Base-by-base conservation (phyloP, 495 filamentous ascomycete genomes). In the Chaetomium fimeti region DNA sequence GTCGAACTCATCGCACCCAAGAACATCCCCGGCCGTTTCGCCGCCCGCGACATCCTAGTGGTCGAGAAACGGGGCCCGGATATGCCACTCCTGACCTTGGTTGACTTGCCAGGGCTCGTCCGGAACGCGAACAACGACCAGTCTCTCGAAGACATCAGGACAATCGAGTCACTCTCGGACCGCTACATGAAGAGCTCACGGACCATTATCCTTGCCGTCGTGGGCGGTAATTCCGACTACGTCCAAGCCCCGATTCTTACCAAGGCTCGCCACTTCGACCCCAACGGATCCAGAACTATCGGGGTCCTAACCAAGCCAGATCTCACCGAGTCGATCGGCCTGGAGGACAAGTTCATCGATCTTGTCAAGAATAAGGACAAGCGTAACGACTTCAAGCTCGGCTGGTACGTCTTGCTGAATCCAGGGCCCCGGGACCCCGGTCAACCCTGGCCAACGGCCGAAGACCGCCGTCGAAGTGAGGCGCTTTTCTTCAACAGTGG, bases 391-490 rank as follows among this genome's bases (percentile, higher is more conserved):
- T 80, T 90, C 60, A 72, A 79, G 48, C 79, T 89, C 0, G 87
- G 87, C 18, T 90, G 86, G 86, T 87, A 88, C 68, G 81, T 86
- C 9, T 68, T 91, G 59, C 59, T 82, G 76, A 66, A 89, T 83
- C 73, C 80, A 71, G 49, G 77, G 47, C 63, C 84, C 72, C 71
- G 76, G 72, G 57, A 77, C 72, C 57, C 68, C 49, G 53, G 70
- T 65, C 25, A 70, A 69, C 56, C 69, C 1, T 77, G 75, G 75
- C 73, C 73, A 0, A 66, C 62, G 6, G 59, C 67, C 1, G 68
- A 74, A 15, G 69, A 78, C 18, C 69, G 77, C 12, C 70, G 64
- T 0, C 68, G 57, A 2, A 38, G 40, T 15, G 77, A 79, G 59
- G 54, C 60, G 4, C 64, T 70, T 8, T 79, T 79, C 70, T 78